These are phyloP conservation scores for Kalanchoe fedtschenkoi DNA, from an alignment of 164 flowering plant genomes.

Conservation along the genomic window DNA sequence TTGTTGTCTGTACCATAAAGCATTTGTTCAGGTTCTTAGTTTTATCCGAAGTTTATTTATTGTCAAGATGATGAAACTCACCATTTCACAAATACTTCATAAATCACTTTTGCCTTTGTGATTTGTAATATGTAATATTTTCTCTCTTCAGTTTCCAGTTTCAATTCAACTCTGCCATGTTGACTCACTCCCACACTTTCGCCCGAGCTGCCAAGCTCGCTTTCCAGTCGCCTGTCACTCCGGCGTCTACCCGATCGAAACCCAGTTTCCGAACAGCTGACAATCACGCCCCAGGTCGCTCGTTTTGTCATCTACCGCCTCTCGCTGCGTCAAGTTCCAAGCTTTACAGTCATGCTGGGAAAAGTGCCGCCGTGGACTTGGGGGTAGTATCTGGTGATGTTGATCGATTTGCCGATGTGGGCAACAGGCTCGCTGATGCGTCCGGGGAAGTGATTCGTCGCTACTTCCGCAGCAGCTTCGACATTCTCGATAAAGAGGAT, in stretches of 20 bases:
- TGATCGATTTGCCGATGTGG: slow-evolving; percentile 51
- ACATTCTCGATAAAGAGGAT: slow-evolving; percentile 79
- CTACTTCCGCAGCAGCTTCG: slow-evolving; percentile 73
- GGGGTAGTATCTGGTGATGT: slow-evolving; percentile 17
- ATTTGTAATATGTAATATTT: background rate
- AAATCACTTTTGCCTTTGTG: background rate
- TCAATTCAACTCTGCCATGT: background rate
- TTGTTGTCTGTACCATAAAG: too few species aligned
- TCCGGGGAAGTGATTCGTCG: slow-evolving; percentile 76
- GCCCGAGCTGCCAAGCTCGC: background rate
- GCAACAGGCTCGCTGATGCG: slow-evolving; percentile 66
- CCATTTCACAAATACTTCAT: background rate
- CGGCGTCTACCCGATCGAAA: background rate
- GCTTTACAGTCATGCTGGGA: background rate
- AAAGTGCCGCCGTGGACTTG: background rate
- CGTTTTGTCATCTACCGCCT: background rate
- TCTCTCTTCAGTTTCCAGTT: background rate
- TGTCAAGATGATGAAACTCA: background rate
- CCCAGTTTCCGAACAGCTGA: background rate
- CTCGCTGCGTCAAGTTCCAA: background rate
- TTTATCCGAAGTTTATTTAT: background rate
- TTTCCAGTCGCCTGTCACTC: background rate
- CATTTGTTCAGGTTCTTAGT: too few species aligned
- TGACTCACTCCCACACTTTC: background rate
- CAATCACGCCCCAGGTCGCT: background rate